phyloP scores from a whole-genome alignment of 768 basidiomycete species.

The Hericium alpestre region DNA sequence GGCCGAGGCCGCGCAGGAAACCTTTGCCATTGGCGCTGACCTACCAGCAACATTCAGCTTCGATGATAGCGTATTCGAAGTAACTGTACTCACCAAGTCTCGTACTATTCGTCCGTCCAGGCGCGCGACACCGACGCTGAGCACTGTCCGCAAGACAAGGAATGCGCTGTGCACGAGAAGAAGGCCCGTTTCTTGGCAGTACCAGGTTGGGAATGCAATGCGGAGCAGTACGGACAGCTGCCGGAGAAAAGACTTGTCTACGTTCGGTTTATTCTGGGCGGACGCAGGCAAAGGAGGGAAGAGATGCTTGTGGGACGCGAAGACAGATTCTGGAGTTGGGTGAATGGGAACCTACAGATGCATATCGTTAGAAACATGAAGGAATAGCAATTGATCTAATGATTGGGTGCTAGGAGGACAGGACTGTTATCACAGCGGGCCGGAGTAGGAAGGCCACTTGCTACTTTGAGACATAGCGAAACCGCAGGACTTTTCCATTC shows the following conservation, averaged over 20 bases:
- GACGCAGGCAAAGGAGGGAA: constrained; percentile 49
- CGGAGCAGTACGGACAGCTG: constrained; percentile 70
- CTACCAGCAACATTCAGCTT: constrained; percentile 19
- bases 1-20: constrained; percentile 67
- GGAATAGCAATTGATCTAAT: not conserved
- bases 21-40: constrained; percentile 77
- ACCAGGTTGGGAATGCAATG: constrained; percentile 55
- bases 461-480: not conserved
- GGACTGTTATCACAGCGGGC: not conserved
- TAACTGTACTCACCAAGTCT: constrained; percentile 48
- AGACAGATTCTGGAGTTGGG: constrained; percentile 43
- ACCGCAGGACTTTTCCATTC: not conserved
- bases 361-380: not conserved
- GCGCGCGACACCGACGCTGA: constrained; percentile 80
- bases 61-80: not conserved
- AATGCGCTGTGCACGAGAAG: constrained; percentile 75
- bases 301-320: constrained; percentile 34
- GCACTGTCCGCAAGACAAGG: constrained; percentile 73
- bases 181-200: constrained; percentile 62
- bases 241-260: constrained; percentile 56
- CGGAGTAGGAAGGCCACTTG: not conserved
- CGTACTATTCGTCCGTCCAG: constrained; percentile 86
- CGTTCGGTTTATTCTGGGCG: constrained; percentile 41
- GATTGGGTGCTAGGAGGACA: not conserved
- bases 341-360: constrained; percentile 29